Conservation (phyloP, 257 asterid species). For the Solanum chmielewskii region DNA sequence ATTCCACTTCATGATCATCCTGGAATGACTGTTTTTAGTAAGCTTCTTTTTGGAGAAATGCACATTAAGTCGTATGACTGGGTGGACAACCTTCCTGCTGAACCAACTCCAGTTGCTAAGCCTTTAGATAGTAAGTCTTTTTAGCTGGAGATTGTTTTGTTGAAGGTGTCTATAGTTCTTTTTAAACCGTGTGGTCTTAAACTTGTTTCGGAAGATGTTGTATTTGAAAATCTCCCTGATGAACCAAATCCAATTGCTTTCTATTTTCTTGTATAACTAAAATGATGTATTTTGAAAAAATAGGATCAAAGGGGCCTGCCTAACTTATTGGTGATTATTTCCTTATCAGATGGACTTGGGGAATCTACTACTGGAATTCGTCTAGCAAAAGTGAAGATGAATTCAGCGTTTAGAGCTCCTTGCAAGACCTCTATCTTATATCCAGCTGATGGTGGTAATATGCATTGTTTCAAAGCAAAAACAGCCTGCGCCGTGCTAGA, state of each 20-base stretch:
- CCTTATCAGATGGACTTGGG: neutral
- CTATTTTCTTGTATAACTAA: no score
- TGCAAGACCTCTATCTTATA: conserved; percentile 59
- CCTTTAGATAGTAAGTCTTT: conserved; percentile 26
- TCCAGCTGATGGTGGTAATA: conserved; percentile 75
- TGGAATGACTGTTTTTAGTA: conserved; percentile 90
- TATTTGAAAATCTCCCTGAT: neutral
- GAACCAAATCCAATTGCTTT: neutral
- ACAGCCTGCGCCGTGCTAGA: conserved; percentile 83
- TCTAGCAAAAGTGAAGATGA: conserved; percentile 54
- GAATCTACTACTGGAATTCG: conserved; percentile 21
- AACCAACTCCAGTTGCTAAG: neutral
- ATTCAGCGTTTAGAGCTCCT: conserved; percentile 54
- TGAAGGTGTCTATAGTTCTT: neutral
- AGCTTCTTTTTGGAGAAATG: conserved; percentile 84
- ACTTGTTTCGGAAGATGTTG: neutral
- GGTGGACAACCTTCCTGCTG: conserved; percentile 19
- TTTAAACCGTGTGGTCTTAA: neutral
- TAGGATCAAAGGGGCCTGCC: neutral
- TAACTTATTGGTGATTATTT: neutral
- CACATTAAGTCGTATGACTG: conserved; percentile 77
- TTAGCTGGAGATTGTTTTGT: neutral
- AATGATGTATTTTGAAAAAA: neutral
- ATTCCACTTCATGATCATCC: conserved; percentile 96
- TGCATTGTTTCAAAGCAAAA: conserved; percentile 77